Base-by-base conservation (phyloP, 352 stramenopile genomes). In the Pythium folliculosum region DNA sequence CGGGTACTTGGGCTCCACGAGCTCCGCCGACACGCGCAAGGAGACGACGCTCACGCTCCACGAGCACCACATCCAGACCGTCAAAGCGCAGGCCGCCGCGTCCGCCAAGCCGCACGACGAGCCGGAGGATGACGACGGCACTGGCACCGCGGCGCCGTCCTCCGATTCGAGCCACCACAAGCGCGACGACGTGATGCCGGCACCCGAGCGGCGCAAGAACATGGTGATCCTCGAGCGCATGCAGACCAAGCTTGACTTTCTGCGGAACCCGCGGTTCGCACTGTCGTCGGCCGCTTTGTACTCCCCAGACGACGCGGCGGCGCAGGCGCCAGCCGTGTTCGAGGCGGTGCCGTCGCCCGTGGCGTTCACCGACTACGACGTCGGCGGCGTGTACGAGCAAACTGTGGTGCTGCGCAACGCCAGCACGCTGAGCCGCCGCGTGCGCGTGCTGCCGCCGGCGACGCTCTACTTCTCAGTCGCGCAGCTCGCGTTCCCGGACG, bases 351-450 rank as follows among this genome's bases (percentile, higher is more conserved):
- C 86, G 30, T 83, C 76, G 17, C 78, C 81, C 0, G 77, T 94
- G 45, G 62, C 64, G 38, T 95, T 95, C 53, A 86, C 78, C 0
- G 64, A 82, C 25, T 95, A 92, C 62, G 84, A 92, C 49, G 77
- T 82, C 19, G 83, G 78, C 32, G 84, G 84, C n/a, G 71, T 91
- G 17, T 93, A 95, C 71, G 83, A 95, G 65, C 82, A 93, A 60
- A 63, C 77, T 6, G 71, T 92, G 38, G 78, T 82, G 19, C 30
- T 94, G 1, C 83, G 82, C 57, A 94, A 94, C 57, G 77, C 66
- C 17, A 84, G 73, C n/a, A 10, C 48, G 1, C 53, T 91, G 10
- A 89, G 82, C 40, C 75, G 84, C 17, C 80, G 83, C 3, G 60
- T 84, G 49, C 84, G 84, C 23, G 73, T 93, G n/a, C 60, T 93